Evolutionary conservation across 2,329 filamentous ascomycete species (phyloP).

Genomic region (Fusarium tupiense): DNA sequence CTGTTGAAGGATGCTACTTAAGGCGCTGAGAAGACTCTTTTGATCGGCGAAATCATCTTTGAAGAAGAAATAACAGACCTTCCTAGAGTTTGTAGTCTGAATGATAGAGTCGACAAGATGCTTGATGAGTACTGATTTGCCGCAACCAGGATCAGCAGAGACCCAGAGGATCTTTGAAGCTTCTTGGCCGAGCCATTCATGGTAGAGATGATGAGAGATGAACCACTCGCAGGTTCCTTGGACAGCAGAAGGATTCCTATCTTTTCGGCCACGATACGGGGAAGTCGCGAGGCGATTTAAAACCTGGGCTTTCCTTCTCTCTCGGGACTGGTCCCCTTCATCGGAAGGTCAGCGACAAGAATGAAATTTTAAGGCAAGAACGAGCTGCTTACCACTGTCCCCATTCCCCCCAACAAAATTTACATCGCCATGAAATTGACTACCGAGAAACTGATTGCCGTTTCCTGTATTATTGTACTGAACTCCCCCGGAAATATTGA

Average conservation of each 20-base stretch:
- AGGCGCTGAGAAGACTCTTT: neutral
- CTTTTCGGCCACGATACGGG: neutral
- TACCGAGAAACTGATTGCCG: neutral
- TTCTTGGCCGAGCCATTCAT: neutral
- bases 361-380: neutral
- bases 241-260: neutral
- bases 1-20: neutral
- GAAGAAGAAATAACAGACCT: neutral
- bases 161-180: neutral
- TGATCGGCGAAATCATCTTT: neutral
- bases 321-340: neutral
- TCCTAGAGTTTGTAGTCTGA: neutral
- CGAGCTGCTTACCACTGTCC: accelerated
- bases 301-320: neutral
- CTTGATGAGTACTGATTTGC: neutral
- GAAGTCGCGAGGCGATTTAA: neutral
- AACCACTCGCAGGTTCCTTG: neutral
- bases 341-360: neutral
- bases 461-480: neutral
- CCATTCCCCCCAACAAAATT: neutral
- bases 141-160: neutral
- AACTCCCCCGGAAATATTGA: neutral
- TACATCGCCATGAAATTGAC: neutral
- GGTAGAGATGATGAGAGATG: neutral
- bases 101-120: neutral